Percentiles rank a stretch among this genome's conserved stretches.
Evolutionary conservation across 306 rosid genomes (phyloP).

Genomic region (Ceratonia siliqua): DNA sequence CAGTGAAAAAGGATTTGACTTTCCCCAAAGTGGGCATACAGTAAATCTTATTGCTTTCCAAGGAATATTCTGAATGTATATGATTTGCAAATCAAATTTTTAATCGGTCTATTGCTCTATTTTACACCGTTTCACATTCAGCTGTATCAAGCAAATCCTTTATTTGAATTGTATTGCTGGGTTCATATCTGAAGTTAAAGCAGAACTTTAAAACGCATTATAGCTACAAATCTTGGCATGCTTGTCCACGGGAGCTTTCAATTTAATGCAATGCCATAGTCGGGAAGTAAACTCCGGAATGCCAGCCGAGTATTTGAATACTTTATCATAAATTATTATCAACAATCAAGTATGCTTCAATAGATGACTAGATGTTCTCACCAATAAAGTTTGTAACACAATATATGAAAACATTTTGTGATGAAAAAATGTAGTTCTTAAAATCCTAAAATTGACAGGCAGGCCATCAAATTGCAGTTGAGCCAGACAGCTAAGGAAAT

Average conservation of each 20-base stretch:
- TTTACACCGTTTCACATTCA: not conserved
- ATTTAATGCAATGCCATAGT: not conserved
- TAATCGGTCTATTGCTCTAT: not conserved
- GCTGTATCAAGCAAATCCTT: not conserved
- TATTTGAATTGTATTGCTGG: not conserved
- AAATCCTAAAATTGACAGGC: not conserved
- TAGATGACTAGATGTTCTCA: not conserved
- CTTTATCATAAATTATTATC: not conserved
- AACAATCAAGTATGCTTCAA: constrained; percentile 1
- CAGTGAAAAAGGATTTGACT: not conserved
- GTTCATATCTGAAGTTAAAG: not conserved
- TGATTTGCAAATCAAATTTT: not conserved
- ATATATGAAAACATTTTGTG: not conserved
- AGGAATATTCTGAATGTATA: too few relatives aligned
- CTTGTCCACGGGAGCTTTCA: not conserved
- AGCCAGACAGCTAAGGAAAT: constrained; percentile 1
- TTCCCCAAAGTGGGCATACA: not conserved
- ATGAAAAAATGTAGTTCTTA: constrained; percentile 12
- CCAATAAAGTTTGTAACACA: not conserved
- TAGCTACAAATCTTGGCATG: not conserved
- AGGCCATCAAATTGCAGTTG: not conserved
- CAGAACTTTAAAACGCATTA: not conserved
- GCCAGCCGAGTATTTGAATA: not conserved
- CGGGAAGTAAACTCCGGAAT: not conserved
- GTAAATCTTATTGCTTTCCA: too few relatives aligned